phyloP scores from a whole-genome alignment of 345 rosid species.

The Noccaea caerulescens region DNA sequence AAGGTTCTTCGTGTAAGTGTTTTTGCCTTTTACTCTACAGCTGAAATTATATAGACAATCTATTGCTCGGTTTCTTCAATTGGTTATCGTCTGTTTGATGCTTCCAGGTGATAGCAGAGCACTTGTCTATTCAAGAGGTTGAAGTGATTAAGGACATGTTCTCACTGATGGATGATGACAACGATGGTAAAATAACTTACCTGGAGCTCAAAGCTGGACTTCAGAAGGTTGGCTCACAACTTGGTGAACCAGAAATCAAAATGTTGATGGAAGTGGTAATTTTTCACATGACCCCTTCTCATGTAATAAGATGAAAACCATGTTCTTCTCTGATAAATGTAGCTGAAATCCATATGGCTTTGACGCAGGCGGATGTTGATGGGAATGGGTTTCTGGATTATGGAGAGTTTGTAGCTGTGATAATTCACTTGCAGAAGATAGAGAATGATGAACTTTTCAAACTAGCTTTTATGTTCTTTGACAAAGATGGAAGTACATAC shows the following conservation, averaged over 20 bases:
- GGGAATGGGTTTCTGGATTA: conserved; percentile 89
- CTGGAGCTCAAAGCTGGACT: conserved; percentile 89
- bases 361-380: conserved; percentile 88
- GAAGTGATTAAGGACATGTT: conserved; percentile 95
- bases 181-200: conserved; percentile 81
- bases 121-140: conserved; percentile 82
- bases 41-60: conserved; percentile 5
- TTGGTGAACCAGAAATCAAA: conserved; percentile 91
- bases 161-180: conserved; percentile 82
- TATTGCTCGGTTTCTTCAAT: not conserved
- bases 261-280: conserved; percentile 99
- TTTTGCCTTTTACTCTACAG: not conserved
- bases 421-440: conserved; percentile 97
- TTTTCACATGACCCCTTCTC: not conserved
- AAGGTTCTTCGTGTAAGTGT: conserved; percentile 79
- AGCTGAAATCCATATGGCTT: conserved; percentile 9
- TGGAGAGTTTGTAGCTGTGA: conserved; percentile 96
- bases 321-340: conserved; percentile 13
- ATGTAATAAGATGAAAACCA: not conserved
- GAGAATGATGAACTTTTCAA: conserved; percentile 95
- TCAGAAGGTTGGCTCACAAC: conserved; percentile 85
- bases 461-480: conserved; percentile 90
- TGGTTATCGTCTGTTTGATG: conserved; percentile 28
- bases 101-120: conserved; percentile 91
- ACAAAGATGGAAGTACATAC: conserved; percentile 77